Conservation (phyloP, 345 rosid genomes). For the Populus davidiana region DNA sequence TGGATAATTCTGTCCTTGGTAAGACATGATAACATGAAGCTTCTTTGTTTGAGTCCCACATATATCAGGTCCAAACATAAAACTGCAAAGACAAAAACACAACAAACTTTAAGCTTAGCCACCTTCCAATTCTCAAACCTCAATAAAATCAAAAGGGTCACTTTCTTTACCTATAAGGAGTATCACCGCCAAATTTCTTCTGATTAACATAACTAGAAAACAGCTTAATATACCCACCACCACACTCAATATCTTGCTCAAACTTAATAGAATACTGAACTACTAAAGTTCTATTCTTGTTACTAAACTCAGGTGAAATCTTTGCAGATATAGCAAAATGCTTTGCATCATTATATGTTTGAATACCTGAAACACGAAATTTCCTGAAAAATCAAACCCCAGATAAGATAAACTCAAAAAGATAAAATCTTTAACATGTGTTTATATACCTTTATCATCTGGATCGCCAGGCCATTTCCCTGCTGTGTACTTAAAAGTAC, state of each 20-base stretch:
- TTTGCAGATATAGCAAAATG: constrained; percentile 88
- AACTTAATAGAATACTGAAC: constrained; percentile 78
- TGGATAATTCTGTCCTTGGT: constrained; percentile 95
- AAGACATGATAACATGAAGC: constrained; percentile 80
- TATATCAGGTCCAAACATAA: constrained; percentile 98
- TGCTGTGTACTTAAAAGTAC: constrained; percentile 20
- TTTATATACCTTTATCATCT: constrained; percentile 21
- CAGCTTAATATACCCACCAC: constrained; percentile 94
- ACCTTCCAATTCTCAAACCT: not conserved
- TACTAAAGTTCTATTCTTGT: constrained; percentile 78
- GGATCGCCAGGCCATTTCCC: constrained; percentile 24
- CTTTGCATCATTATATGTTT: constrained; percentile 78
- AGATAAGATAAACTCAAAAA: not conserved
- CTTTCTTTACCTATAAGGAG: constrained; percentile 72
- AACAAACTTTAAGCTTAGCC: not conserved
- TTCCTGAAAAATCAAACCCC: not conserved
- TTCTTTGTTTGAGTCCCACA: constrained; percentile 90
- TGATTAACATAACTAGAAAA: constrained; percentile 93
- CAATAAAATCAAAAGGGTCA: not conserved
- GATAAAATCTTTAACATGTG: not conserved
- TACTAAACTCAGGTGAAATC: constrained; percentile 73
- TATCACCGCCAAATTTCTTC: constrained; percentile 98
- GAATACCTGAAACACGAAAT: constrained; percentile 55
- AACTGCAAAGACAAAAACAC: constrained; percentile 37
- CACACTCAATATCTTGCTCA: constrained; percentile 96